Evolutionary conservation across 306 rosid genomes (phyloP).

Genomic region (Medicago ruthenica): DNA sequence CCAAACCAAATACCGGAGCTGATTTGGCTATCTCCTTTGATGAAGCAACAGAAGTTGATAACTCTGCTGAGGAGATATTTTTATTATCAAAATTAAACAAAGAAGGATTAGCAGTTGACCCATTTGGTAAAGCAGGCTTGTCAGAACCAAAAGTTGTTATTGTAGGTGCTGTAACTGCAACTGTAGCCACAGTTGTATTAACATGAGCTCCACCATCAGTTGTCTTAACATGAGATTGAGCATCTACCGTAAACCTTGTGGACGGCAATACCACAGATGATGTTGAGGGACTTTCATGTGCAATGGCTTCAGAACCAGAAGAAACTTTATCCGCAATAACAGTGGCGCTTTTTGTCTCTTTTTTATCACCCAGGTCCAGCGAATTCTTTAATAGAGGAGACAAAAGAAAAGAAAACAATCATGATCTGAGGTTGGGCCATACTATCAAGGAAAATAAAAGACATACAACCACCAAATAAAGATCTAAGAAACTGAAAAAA

Average conservation of each 20-base stretch:
- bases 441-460: not conserved
- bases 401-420: constrained; percentile 20
- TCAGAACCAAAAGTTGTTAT: constrained; percentile 47
- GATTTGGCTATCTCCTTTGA: constrained; percentile 40
- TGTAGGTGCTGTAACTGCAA: not conserved
- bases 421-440: constrained; percentile 18
- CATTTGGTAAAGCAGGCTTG: constrained; percentile 46
- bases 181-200: constrained; percentile 23
- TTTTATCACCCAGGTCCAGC: constrained; percentile 78
- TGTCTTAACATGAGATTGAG: constrained; percentile 7
- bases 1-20: constrained; percentile 48
- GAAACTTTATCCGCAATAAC: constrained; percentile 43
- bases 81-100: constrained; percentile 39
- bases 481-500: constrained; percentile 2
- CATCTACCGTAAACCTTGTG: constrained; percentile 37
- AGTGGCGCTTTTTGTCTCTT: constrained; percentile 44
- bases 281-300: constrained; percentile 46
- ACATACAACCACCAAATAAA: constrained; percentile 24
- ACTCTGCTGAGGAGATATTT: constrained; percentile 29
- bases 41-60: constrained; percentile 31
- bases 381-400: constrained; percentile 53
- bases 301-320: constrained; percentile 41
- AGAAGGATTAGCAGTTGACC: constrained; percentile 46
- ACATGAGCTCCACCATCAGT: not conserved
- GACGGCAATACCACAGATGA: constrained; percentile 45